Conservation (phyloP, 805 yeast genomes). For the Metschnikowia dekortorum region DNA sequence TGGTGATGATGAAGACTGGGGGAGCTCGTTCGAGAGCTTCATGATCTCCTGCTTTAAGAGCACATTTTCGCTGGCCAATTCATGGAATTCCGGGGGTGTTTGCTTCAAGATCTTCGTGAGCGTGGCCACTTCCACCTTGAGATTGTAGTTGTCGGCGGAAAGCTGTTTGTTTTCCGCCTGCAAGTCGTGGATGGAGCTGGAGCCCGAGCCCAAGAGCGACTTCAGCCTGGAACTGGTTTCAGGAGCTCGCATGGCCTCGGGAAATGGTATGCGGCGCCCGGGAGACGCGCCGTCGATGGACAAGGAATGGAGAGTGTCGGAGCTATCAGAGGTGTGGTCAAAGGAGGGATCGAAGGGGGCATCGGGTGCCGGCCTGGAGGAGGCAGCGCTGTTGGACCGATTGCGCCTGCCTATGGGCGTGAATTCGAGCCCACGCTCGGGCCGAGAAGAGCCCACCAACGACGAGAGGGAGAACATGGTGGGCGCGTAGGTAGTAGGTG, state of each 20-base stretch:
- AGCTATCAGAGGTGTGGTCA: conserved; percentile 9
- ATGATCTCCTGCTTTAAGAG: conserved; percentile 19
- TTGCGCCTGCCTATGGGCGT: conserved; percentile 24
- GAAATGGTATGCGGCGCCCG: background rate
- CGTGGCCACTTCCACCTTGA: conserved; percentile 42
- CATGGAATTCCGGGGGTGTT: conserved; percentile 40
- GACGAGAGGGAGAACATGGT: conserved; percentile 17
- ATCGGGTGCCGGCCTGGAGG: background rate
- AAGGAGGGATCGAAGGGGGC: conserved; percentile 10
- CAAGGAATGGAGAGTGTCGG: conserved; percentile 5
- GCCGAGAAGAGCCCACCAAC: conserved; percentile 17
- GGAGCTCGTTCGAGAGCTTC: conserved; percentile 6
- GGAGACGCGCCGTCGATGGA: background rate
- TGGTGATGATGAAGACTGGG: background rate
- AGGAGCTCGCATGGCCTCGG: background rate
- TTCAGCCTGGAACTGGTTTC: background rate
- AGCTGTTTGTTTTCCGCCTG: conserved; percentile 26
- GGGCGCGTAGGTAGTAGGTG: background rate
- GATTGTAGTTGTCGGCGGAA: conserved; percentile 40
- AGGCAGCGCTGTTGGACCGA: background rate
- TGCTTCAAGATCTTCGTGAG: conserved; percentile 35
- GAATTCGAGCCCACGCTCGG: conserved; percentile 18
- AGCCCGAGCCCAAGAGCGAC: conserved; percentile 6
- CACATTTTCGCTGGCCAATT: conserved; percentile 35
- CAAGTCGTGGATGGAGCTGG: conserved; percentile 21